A percentile compares a stretch with the other conserved stretches of the same genome.
phyloP scores from a whole-genome alignment of 306 rosid species.

The Begonia peltatifolia region DNA sequence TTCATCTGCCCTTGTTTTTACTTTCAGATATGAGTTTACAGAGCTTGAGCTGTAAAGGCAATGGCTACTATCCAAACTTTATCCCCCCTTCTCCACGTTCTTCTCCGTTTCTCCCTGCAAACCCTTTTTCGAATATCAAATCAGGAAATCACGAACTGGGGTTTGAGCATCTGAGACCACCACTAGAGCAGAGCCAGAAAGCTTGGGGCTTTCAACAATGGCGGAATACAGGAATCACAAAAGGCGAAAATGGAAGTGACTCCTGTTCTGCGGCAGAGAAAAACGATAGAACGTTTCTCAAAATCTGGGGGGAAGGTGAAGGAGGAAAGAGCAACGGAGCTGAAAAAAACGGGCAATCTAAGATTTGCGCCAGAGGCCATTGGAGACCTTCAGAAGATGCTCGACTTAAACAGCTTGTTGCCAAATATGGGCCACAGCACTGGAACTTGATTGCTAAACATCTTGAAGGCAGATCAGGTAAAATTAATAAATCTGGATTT shows the following conservation, averaged over 20 bases:
- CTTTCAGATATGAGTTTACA: slow-evolving; percentile 24
- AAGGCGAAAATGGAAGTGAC: neutral
- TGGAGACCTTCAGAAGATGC: slow-evolving; percentile 90
- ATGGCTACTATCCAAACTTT: slow-evolving; percentile 3
- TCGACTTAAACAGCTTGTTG: slow-evolving; percentile 66
- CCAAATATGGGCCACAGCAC: slow-evolving; percentile 77
- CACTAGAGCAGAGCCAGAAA: slow-evolving; percentile 1
- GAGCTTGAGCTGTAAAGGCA: slow-evolving; percentile 12
- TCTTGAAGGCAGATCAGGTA: slow-evolving; percentile 88
- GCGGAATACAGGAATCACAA: slow-evolving; percentile 16
- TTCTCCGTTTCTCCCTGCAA: slow-evolving; percentile 8
- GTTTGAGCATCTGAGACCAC: slow-evolving; percentile 22
- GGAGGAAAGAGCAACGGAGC: neutral
- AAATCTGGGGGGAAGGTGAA: too few species aligned
- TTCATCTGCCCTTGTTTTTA: neutral
- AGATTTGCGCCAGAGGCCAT: slow-evolving; percentile 81
- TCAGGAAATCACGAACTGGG: slow-evolving; percentile 18
- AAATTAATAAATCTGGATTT: neutral
- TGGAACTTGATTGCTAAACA: slow-evolving; percentile 83
- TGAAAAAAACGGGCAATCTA: slow-evolving; percentile 20
- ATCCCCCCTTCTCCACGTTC: slow-evolving; percentile 10
- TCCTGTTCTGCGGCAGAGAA: slow-evolving; percentile 1
- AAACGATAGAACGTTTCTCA: too few species aligned
- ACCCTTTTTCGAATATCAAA: neutral
- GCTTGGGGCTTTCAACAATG: slow-evolving; percentile 4